These are phyloP conservation scores for Catenaria anguillulae DNA, from an alignment of 371 early-diverging fungal species.

Conservation along the genomic window DNA sequence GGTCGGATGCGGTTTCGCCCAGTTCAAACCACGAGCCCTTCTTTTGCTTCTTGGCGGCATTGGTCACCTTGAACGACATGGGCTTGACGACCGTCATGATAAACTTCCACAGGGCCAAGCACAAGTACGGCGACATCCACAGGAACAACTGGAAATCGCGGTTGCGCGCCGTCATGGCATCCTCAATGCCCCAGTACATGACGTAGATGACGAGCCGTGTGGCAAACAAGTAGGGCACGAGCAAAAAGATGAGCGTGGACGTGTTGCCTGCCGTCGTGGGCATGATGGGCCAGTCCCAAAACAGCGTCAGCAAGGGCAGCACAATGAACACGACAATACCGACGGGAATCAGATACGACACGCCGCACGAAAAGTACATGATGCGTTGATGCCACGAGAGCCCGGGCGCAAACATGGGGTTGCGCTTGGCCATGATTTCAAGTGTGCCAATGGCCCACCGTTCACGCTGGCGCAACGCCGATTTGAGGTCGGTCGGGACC, in stretches of 20 bases:
- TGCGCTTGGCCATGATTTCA: slow-evolving; percentile 8
- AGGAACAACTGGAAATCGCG: slow-evolving; percentile 9
- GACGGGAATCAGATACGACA: slow-evolving; percentile 8
- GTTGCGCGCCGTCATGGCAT: slow-evolving; percentile 7
- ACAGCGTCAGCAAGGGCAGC: slow-evolving; percentile 5
- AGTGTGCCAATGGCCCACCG: slow-evolving; percentile 11
- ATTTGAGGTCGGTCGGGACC: slow-evolving; percentile 6
- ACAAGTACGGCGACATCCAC: slow-evolving; percentile 10
- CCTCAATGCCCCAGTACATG: slow-evolving; percentile 6
- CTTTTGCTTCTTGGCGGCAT: slow-evolving; percentile 1
- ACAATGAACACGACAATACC: slow-evolving; percentile 5
- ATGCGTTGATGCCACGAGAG: slow-evolving; percentile 9
- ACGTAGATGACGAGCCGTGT: slow-evolving; percentile 9
- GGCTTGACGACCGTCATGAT: neutral
- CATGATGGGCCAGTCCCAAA: slow-evolving; percentile 8
- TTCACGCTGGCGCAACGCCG: slow-evolving; percentile 8
- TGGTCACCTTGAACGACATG: slow-evolving; percentile 9
- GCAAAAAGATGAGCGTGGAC: neutral
- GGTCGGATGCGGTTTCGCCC: neutral
- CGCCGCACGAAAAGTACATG: slow-evolving; percentile 8
- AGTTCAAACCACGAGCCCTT: neutral
- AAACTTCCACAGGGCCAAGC: slow-evolving; percentile 5
- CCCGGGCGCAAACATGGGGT: slow-evolving; percentile 2
- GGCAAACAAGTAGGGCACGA: neutral
- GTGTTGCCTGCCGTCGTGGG: neutral